These are phyloP conservation scores for Mycena citricolor DNA, from an alignment of 1,284 basidiomycete genomes.

Conservation along the genomic window DNA sequence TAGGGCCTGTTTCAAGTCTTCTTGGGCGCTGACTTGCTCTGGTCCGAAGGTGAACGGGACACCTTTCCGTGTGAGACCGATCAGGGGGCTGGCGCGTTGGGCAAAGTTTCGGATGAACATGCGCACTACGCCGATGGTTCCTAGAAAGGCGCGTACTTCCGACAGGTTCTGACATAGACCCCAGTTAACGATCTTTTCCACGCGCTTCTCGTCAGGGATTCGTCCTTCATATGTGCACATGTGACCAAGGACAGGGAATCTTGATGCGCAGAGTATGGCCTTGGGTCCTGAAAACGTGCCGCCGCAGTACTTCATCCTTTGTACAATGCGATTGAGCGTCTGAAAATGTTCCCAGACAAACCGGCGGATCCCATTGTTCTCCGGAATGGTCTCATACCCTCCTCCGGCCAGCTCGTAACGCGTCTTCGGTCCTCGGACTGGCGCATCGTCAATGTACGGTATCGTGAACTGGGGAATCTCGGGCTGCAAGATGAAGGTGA, in stretches of 20 bases:
- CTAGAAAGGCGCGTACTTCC: constrained; percentile 31
- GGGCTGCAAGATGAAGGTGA: constrained; percentile 28
- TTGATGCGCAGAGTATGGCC: constrained; percentile 20
- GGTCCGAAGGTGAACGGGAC: constrained; percentile 27
- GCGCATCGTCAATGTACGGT: constrained; percentile 30
- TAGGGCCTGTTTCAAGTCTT: constrained; percentile 30
- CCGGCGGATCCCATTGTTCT: constrained; percentile 30
- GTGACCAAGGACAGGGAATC: constrained; percentile 28
- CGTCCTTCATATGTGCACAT: constrained; percentile 27
- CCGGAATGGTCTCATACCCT: constrained; percentile 21
- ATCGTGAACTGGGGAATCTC: constrained; percentile 26
- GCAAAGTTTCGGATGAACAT: constrained; percentile 34
- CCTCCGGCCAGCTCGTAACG: constrained; percentile 24
- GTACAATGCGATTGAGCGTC: constrained; percentile 28
- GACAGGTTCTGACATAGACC: constrained; percentile 23
- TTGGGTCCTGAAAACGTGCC: constrained; percentile 26
- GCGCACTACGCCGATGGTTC: constrained; percentile 26
- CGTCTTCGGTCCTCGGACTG: constrained; percentile 24
- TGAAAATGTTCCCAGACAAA: constrained; percentile 28
- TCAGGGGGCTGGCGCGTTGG: constrained; percentile 25
- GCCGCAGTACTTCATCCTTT: constrained; percentile 27
- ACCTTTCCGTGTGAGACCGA: constrained; percentile 29
- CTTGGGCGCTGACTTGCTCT: constrained; percentile 24
- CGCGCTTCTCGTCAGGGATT: constrained; percentile 23
- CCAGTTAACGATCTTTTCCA: constrained; percentile 27